phyloP scores from a whole-genome alignment of 2,329 filamentous ascomycete species.

The Scorias spongiosa region DNA sequence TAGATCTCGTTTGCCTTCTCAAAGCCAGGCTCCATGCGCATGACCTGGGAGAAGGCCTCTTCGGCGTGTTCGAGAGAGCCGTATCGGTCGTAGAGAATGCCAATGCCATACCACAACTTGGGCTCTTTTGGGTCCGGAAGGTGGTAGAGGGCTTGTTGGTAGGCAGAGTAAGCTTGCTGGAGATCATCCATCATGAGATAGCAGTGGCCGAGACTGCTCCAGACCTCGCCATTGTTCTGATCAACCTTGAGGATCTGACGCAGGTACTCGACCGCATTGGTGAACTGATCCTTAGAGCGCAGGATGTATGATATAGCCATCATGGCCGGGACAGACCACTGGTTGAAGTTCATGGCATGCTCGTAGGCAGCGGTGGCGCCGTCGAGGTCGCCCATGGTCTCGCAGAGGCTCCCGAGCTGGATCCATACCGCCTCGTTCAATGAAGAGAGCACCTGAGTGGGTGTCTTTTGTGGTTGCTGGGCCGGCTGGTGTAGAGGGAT shows the following conservation, averaged over 20 bases:
- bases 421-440: constrained; percentile 86
- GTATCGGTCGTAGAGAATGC: constrained; percentile 92
- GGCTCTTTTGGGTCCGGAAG: constrained; percentile 92
- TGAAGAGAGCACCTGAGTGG: constrained; percentile 58
- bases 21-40: constrained; percentile 95
- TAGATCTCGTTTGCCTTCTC: constrained; percentile 99
- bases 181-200: constrained; percentile 98
- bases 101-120: constrained; percentile 97
- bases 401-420: constrained; percentile 74
- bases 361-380: constrained; percentile 85
- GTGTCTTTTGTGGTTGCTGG: constrained; percentile 42
- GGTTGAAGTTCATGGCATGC: constrained; percentile 73
- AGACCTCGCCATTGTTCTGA: constrained; percentile 78
- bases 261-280: constrained; percentile 84
- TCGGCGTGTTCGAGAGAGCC: constrained; percentile 94
- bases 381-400: constrained; percentile 75
- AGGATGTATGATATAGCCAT: constrained; percentile 86
- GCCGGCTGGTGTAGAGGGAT: constrained; percentile 28
- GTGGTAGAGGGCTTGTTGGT: constrained; percentile 89
- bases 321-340: constrained; percentile 80
- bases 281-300: constrained; percentile 82
- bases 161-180: constrained; percentile 91
- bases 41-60: constrained; percentile 95
- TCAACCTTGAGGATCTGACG: constrained; percentile 85
- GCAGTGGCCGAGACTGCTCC: constrained; percentile 95